Base-by-base conservation (phyloP, 495 filamentous ascomycete genomes). In the Penicillium antarcticum region DNA sequence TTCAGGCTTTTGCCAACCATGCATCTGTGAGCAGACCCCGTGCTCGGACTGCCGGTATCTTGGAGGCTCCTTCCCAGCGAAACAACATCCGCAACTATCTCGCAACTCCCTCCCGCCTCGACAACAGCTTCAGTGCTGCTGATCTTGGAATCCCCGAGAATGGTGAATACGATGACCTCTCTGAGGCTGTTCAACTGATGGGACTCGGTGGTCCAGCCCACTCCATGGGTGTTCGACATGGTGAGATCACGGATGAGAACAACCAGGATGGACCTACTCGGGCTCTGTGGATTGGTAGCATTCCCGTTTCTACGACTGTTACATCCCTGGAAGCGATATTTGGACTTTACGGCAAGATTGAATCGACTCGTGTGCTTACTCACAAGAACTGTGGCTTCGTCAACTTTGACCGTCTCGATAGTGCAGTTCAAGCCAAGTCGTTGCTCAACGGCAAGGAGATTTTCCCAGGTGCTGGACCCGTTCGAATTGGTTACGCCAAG, bases 331-430 rank as follows among this genome's bases (percentile, higher is more conserved):
- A 88, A 43, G 89, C 91, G 48, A 95, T 97, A 69, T 98, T 98
- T 69, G 87, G 87, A 61, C 74, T 85, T 38, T 95, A 94, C 57
- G 94, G 94, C 13, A 85, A 87, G 18, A 95, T 98, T 59, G 83
- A 92, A 57, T 96, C 92, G 13, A 91, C 89, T 32, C 80, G 94
- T 51, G 95, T 98, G 12, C 77, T 98, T 55, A 96, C 94, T 11
- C 94, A 98, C 76, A 98, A 98, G 81, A 97, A 95, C 63, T 98
- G 94, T 67, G 94, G 94, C 5, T 98, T 98, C 60, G 91, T 98
- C 64, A 98, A 98, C 68, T 98, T 96, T 58, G 89, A 97, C 71
- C 83, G 81, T 56, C 67, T 91, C 19, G 89, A 96, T 29, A 95
- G 89, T 62, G 95, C 94, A 40, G 87, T 96, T 24, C 81, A 88